A percentile compares a stretch with the other conserved stretches of the same genome.
phyloP scores from a whole-genome alignment of 2,329 filamentous ascomycete genomes.

The Colletotrichum sp. region DNA sequence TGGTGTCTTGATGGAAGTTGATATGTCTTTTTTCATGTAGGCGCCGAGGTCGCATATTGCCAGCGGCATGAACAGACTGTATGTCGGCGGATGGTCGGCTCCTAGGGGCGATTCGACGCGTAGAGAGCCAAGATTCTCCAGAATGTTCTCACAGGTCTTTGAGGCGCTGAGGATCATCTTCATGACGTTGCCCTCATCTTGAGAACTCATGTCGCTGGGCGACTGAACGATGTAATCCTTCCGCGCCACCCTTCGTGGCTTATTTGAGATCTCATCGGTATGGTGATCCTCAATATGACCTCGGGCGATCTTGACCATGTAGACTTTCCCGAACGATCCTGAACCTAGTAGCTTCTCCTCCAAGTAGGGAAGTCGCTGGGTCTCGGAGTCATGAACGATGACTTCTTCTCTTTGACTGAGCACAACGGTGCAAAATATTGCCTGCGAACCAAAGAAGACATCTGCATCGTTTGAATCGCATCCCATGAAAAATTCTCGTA shows the following conservation, averaged over 20 bases:
- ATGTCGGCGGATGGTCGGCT: conserved; percentile 9
- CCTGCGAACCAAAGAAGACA: not conserved
- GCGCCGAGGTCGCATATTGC: conserved; percentile 39
- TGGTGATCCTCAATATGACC: conserved; percentile 34
- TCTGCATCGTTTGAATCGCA: not conserved
- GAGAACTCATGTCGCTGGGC: conserved; percentile 18
- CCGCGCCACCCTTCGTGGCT: conserved; percentile 31
- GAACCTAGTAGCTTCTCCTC: not conserved
- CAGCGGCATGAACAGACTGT: conserved; percentile 45
- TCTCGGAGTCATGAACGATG: not conserved
- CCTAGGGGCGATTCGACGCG: conserved; percentile 28
- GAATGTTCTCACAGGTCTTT: conserved; percentile 36
- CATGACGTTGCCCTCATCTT: conserved; percentile 36
- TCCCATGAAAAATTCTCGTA: not conserved
- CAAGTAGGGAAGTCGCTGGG: not conserved
- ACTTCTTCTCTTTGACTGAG: not conserved
- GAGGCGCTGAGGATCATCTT: conserved; percentile 36
- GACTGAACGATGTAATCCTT: conserved; percentile 39
- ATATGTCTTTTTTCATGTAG: conserved; percentile 36
- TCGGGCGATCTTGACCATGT: conserved; percentile 32
- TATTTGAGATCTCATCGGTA: conserved; percentile 20
- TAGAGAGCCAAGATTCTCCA: conserved; percentile 39
- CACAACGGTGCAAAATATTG: not conserved
- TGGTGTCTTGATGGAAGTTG: conserved; percentile 17
- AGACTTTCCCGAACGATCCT: conserved; percentile 37